Percentiles rank a stretch among this genome's conserved stretches.
Evolutionary conservation across 2,329 filamentous ascomycete genomes (phyloP).

Genomic region (Cladosporium sp.): DNA sequence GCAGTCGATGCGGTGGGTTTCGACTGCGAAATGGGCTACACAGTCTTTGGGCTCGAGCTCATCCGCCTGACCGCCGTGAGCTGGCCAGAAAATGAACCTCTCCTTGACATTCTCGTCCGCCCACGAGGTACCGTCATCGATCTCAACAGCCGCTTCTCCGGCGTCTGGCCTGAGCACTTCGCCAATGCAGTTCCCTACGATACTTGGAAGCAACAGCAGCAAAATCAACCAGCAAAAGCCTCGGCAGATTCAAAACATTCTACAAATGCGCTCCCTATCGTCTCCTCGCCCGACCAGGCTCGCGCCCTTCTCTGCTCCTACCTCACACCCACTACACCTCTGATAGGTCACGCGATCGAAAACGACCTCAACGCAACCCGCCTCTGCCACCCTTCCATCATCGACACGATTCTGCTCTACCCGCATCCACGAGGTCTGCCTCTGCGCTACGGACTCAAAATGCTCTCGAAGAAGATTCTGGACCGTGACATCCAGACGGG

Average conservation of each 20-base stretch:
- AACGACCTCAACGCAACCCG: constrained; percentile 87
- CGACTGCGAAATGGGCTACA: constrained; percentile 98
- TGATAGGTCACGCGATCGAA: constrained; percentile 91
- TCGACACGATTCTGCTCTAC: constrained; percentile 82
- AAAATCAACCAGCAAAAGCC: not conserved
- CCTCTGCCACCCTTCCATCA: constrained; percentile 75
- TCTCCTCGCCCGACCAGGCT: constrained; percentile 68
- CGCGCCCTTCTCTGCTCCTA: constrained; percentile 71
- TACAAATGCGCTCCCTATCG: constrained; percentile 68
- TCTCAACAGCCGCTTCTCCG: constrained; percentile 87
- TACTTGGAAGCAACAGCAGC: constrained; percentile 15
- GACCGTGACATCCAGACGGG: constrained; percentile 74
- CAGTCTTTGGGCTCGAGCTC: constrained; percentile 79
- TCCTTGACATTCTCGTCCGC: constrained; percentile 80
- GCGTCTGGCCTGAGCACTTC: constrained; percentile 74
- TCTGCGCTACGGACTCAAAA: constrained; percentile 70
- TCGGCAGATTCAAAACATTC: no score
- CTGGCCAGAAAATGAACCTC: constrained; percentile 70
- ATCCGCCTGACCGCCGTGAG: constrained; percentile 82
- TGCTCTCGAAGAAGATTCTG: constrained; percentile 65
- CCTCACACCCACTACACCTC: constrained; percentile 69
- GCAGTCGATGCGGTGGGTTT: constrained; percentile 65
- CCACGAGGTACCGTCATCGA: constrained; percentile 82
- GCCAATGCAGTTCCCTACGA: constrained; percentile 59
- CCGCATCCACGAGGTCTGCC: constrained; percentile 75